Evolutionary conservation across 2,329 filamentous ascomycete genomes (phyloP).

Genomic region (Parafenestella ontariensis): DNA sequence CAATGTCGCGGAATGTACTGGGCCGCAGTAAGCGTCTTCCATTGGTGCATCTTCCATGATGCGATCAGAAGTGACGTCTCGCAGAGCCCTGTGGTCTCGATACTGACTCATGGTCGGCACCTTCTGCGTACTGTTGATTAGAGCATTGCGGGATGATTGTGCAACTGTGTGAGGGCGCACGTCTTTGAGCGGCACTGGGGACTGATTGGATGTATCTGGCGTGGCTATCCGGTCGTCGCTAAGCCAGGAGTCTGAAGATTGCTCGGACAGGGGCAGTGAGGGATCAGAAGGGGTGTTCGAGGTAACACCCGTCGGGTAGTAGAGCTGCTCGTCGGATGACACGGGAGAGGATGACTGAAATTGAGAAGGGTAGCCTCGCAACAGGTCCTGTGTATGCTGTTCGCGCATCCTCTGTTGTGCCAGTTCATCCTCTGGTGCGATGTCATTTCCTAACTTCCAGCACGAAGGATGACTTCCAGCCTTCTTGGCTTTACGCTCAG

Average conservation of each 20-base stretch:
- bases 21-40: slow-evolving; percentile 28
- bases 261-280: slow-evolving; percentile 24
- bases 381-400: slow-evolving; percentile 48
- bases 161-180: slow-evolving; percentile 23
- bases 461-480: slow-evolving; percentile 34
- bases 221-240: slow-evolving; percentile 23
- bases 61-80: slow-evolving; percentile 7
- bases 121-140: slow-evolving; percentile 54
- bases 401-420: slow-evolving; percentile 44
- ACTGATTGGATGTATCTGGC: slow-evolving; percentile 22
- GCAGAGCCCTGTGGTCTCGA: slow-evolving; percentile 7
- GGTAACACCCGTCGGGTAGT: slow-evolving; percentile 15
- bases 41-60: slow-evolving; percentile 30
- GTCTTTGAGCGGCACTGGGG: slow-evolving; percentile 4
- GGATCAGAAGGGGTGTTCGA: slow-evolving; percentile 22
- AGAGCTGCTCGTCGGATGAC: slow-evolving; percentile 27
- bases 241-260: slow-evolving; percentile 24
- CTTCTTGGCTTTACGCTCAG: slow-evolving; percentile 57
- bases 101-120: slow-evolving; percentile 43
- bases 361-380: slow-evolving; percentile 21
- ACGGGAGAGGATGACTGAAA: slow-evolving; percentile 29
- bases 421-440: slow-evolving; percentile 37
- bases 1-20: slow-evolving; percentile 2
- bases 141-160: slow-evolving; percentile 49
- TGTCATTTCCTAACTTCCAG: slow-evolving; percentile 32